Conservation (phyloP, 495 filamentous ascomycete species). For the Aspergillus mulundensis region DNA sequence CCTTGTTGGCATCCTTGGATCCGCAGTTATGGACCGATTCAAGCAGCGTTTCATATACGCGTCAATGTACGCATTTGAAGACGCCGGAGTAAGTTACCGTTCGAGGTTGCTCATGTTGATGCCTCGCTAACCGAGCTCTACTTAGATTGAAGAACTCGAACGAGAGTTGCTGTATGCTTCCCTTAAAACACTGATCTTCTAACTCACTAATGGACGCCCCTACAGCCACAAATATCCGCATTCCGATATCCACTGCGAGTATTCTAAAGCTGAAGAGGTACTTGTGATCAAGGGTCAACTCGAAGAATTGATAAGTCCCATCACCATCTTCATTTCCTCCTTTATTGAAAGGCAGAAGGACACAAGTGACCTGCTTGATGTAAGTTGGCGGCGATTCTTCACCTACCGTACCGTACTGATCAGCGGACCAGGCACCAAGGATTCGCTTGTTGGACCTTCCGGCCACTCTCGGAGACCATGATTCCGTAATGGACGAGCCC, state of each 20-base stretch:
- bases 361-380: slow-evolving; percentile 25
- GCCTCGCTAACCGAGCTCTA: not conserved
- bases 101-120: not conserved
- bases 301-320: not conserved
- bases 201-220: not conserved
- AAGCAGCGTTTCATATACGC: slow-evolving; percentile 19
- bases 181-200: not conserved
- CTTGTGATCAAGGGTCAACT: slow-evolving; percentile 18
- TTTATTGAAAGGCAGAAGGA: slow-evolving; percentile 22
- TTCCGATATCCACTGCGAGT: slow-evolving; percentile 14
- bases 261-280: slow-evolving; percentile 16
- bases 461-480: slow-evolving; percentile 4
- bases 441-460: slow-evolving; percentile 15
- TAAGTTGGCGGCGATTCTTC: slow-evolving; percentile 5
- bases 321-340: slow-evolving; percentile 9
- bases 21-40: slow-evolving; percentile 11
- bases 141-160: slow-evolving; percentile 20
- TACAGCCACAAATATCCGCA: slow-evolving; percentile 9
- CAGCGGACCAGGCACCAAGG: slow-evolving; percentile 17
- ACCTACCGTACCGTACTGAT: not conserved
- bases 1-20: no score
- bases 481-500: not conserved
- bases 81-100: slow-evolving; percentile 16
- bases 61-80: slow-evolving; percentile 25
- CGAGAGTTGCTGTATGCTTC: slow-evolving; percentile 12